Conservation (phyloP, 306 rosid species). For the Fagus crenata region DNA sequence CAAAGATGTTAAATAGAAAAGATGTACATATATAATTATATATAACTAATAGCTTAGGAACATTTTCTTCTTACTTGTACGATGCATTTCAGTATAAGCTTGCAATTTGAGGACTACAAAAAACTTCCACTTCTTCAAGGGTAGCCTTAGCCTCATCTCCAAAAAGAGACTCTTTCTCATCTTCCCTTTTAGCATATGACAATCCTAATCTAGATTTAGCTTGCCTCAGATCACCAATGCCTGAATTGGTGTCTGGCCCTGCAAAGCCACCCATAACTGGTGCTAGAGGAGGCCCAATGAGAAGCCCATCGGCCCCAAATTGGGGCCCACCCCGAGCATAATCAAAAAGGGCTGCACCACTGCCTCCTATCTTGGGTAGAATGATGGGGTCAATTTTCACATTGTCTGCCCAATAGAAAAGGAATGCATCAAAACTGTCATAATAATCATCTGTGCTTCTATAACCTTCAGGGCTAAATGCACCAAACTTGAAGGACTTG, state of each 20-base stretch:
- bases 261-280: constrained; percentile 61
- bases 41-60: too few relatives aligned
- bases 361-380: constrained; percentile 53
- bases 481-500: constrained; percentile 88
- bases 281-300: constrained; percentile 52
- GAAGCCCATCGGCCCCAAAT: constrained; percentile 85
- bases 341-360: constrained; percentile 60
- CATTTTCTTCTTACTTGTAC: constrained; percentile 12
- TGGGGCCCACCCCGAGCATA: constrained; percentile 74
- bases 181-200: constrained; percentile 87
- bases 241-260: constrained; percentile 56
- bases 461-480: constrained; percentile 88
- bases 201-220: constrained; percentile 81
- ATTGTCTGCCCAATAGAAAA: constrained; percentile 57
- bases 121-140: constrained; percentile 74
- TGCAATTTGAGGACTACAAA: constrained; percentile 87
- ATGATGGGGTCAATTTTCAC: constrained; percentile 37
- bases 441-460: constrained; percentile 94
- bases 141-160: constrained; percentile 72
- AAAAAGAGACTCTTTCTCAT: constrained; percentile 77
- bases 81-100: constrained; percentile 58
- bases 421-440: constrained; percentile 82
- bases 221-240: constrained; percentile 71
- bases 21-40: too few relatives aligned
- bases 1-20: background rate